Base-by-base conservation (phyloP, 768 basidiomycete species). In the Russula sp. region DNA sequence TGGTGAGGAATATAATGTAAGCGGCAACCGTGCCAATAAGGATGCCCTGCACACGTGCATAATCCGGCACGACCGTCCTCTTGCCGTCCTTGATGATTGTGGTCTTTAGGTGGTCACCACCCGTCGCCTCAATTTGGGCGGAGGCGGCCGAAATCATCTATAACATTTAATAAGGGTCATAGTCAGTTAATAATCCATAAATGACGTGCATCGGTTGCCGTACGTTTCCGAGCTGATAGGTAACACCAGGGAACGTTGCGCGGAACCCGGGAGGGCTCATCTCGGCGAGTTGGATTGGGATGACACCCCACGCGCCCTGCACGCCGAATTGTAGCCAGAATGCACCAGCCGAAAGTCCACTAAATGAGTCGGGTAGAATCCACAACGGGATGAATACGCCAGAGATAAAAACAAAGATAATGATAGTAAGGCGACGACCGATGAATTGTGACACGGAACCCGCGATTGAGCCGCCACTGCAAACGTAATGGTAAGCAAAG, bases 11-110 rank as follows among this genome's bases (percentile, higher is more conserved):
- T 48, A 96, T 75, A 51, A 92, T 84, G 68, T 88, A 95, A 0
- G 84, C 87, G 0, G 90, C 79, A 20, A 97, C 88, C n/a, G 82
- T 81, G 7, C 94, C 94, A 55, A 98, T 88, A 24, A 98, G 79
- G 71, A 98, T 94, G 44, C 90, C 91, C 77, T 92, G 90, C 2
- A 91, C 90, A 13, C 73, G 78, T n/a, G 79, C 81, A 66, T 82
- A 83, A 67, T 83, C 79, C n/a, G 80, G 75, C 24, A 67, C 66
- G 44, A 64, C 20, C 28, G 38, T 59, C 4, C 18, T 9, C 62
- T n/a, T 49, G 28, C 66, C 66, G 38, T 60, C 28, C 30, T 59
- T 57, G 62, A 64, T 32, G 52, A 67, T 55, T 20, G 66, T 67
- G 2, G 66, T 67, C 57, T 67, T 67, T 38, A 67, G 10, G 54